These are phyloP conservation scores for Solanum habrochaites DNA, from an alignment of 257 asterid species.

Conservation along the genomic window DNA sequence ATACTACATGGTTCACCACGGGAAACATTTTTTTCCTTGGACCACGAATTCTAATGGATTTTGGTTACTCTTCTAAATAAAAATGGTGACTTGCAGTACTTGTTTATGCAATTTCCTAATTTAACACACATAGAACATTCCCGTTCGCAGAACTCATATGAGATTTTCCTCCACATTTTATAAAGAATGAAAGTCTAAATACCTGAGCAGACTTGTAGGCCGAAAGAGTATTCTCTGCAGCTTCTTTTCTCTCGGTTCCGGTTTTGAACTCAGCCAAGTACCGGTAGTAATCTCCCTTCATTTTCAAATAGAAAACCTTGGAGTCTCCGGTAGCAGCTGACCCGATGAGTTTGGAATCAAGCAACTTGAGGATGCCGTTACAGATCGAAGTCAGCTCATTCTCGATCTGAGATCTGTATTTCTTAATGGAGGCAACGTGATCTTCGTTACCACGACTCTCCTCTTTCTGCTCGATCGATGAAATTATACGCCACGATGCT, in stretches of 20 bases:
- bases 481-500: background rate
- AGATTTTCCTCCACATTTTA: background rate
- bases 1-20: background rate
- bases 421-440: background rate
- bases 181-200: background rate
- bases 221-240: constrained; percentile 77
- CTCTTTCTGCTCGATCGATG: background rate
- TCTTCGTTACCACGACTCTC: background rate
- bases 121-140: background rate
- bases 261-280: constrained; percentile 65
- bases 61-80: background rate
- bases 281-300: background rate
- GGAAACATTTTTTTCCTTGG: background rate
- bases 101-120: background rate
- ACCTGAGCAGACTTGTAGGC: constrained; percentile 88
- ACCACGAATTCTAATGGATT: background rate
- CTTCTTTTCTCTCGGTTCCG: constrained; percentile 63
- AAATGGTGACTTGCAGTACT: background rate
- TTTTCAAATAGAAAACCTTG: background rate
- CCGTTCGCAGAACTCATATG: background rate
- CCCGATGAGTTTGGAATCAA: background rate
- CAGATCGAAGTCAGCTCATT: background rate
- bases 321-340: background rate
- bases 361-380: background rate
- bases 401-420: background rate